These are phyloP conservation scores for Xylaria acuta DNA, from an alignment of 495 filamentous ascomycete genomes.

Conservation along the genomic window DNA sequence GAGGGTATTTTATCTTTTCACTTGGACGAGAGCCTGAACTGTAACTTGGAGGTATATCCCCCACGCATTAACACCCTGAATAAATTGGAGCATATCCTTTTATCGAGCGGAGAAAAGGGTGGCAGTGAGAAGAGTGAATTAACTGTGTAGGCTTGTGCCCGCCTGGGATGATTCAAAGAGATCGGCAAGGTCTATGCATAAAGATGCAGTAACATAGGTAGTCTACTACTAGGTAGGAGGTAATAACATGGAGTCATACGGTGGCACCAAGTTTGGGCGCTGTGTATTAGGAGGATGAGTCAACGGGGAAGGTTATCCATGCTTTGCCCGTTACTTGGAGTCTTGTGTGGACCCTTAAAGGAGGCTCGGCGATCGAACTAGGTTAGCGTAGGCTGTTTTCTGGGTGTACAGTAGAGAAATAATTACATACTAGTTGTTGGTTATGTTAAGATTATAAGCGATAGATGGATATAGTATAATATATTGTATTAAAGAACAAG, in stretches of 20 bases:
- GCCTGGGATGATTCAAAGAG: not conserved
- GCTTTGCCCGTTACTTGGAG: not conserved
- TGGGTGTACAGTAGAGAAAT: too few species aligned
- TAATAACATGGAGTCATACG: not conserved
- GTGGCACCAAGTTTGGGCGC: not conserved
- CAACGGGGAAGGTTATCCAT: not conserved
- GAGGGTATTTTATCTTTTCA: conserved; percentile 26
- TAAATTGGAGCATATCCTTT: conserved; percentile 23
- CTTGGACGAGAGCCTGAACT: conserved; percentile 5
- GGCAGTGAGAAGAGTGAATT: not conserved
- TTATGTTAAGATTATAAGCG: too few species aligned
- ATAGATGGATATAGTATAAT: too few species aligned
- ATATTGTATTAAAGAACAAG: too few species aligned
- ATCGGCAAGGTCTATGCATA: not conserved
- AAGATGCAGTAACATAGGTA: not conserved
- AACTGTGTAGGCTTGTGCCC: not conserved
- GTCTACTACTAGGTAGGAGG: too few species aligned
- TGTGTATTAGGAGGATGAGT: not conserved
- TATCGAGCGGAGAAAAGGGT: not conserved
- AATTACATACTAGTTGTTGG: too few species aligned
- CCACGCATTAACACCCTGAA: conserved; percentile 20
- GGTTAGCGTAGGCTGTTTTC: not conserved
- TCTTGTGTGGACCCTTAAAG: not conserved
- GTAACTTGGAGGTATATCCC: conserved; percentile 13
- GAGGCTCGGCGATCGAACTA: not conserved